Percentiles rank a stretch among this genome's conserved stretches.
These are phyloP conservation scores for Thozetella sp. DNA, from an alignment of 495 filamentous ascomycete genomes.

Conservation along the genomic window DNA sequence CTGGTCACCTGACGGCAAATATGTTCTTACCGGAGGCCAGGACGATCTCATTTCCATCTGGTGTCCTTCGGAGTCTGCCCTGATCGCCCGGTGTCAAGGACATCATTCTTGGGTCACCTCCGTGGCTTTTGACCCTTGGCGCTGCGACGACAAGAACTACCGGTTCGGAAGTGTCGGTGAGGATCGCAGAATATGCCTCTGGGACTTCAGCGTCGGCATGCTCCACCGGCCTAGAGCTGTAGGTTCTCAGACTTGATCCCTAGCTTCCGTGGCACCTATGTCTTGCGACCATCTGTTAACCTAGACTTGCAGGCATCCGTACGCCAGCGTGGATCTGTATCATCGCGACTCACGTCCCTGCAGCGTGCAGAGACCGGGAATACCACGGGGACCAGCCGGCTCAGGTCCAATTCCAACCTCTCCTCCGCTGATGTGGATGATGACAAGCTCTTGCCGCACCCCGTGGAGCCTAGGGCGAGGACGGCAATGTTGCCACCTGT, in stretches of 20 bases:
- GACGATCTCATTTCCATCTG: conserved; percentile 95
- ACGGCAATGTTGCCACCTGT: conserved; percentile 93
- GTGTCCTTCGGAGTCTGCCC: conserved; percentile 78
- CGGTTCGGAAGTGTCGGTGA: conserved; percentile 95
- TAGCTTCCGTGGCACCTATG: neutral
- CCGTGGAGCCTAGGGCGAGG: conserved; percentile 76
- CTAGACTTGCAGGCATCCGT: conserved; percentile 38
- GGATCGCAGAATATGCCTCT: conserved; percentile 85
- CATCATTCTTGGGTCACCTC: conserved; percentile 95
- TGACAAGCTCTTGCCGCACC: conserved; percentile 62
- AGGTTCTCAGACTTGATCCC: conserved; percentile 23
- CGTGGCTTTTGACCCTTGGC: conserved; percentile 94
- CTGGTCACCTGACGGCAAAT: conserved; percentile 97
- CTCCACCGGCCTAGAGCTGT: conserved; percentile 80
- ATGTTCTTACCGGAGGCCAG: conserved; percentile 92
- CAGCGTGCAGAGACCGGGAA: conserved; percentile 51
- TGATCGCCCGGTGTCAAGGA: conserved; percentile 88
- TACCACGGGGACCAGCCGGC: conserved; percentile 50
- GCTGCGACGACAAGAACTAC: conserved; percentile 93
- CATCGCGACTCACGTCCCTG: conserved; percentile 48
- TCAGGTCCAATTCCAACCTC: conserved; percentile 68
- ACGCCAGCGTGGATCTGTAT: conserved; percentile 63
- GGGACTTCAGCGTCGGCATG: conserved; percentile 99
- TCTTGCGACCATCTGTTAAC: conserved; percentile 9
- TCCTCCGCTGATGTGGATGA: conserved; percentile 44